Evolutionary conservation across 2,329 filamentous ascomycete species (phyloP).

Genomic region (Penicillium sp.): DNA sequence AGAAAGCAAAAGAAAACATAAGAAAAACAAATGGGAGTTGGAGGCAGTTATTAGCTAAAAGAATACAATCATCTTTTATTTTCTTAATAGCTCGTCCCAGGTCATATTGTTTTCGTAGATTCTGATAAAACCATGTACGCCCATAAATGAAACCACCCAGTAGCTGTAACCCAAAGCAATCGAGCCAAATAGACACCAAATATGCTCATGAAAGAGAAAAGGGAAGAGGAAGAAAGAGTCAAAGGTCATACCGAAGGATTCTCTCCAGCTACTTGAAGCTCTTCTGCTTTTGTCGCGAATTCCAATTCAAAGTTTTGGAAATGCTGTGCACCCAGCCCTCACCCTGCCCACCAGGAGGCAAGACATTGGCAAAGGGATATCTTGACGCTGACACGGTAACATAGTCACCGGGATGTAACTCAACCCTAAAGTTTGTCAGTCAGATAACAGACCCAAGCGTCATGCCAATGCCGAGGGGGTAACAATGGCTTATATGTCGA

Average conservation of each 20-base stretch:
- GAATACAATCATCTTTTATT: neutral
- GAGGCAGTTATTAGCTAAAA: neutral
- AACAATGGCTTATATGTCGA: neutral
- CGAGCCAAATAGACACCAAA: neutral
- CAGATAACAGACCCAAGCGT: neutral
- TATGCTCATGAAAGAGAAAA: neutral
- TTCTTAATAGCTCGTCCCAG: neutral
- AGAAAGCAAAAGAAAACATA: neutral
- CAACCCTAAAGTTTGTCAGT: conserved; percentile 31
- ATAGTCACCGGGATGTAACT: conserved; percentile 44
- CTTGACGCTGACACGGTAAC: conserved; percentile 46
- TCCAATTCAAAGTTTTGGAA: conserved; percentile 45
- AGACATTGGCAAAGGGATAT: conserved; percentile 45
- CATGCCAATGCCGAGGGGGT: neutral
- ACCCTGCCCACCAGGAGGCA: conserved; percentile 37
- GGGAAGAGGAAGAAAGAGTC: neutral
- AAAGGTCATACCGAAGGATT: neutral
- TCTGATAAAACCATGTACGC: conserved; percentile 2
- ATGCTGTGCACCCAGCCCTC: conserved; percentile 47
- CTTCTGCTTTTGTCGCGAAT: conserved; percentile 42
- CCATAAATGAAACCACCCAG: conserved; percentile 6
- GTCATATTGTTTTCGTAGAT: neutral
- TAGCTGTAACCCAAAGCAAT: conserved; percentile 2
- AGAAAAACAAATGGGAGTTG: neutral
- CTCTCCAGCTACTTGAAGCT: conserved; percentile 21